Evolutionary conservation across 805 yeast genomes (phyloP), one percentile per base, ranked within the genome.

Genomic region (Wickerhamiella australiensis): DNA sequence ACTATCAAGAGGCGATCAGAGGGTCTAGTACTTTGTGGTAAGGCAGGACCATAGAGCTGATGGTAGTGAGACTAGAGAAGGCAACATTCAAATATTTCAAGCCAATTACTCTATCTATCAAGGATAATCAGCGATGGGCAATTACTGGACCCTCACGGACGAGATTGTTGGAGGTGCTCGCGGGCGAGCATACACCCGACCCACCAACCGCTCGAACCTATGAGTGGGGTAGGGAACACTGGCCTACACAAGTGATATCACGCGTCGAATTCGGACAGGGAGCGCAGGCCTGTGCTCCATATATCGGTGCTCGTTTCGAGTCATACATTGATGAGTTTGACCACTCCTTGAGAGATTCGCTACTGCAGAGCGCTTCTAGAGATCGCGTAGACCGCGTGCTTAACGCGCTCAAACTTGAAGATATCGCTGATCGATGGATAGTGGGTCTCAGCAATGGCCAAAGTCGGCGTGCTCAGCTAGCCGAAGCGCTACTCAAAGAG

Each of bases 391-490:
- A 61, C 1, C 66, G 82, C 18, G 58, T 83, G 8, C 62, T 68
- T 3, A 65, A 67, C 25, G 13, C 15, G 2, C 72, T 92, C 50
- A 69, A 75, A 45, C 67, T 90, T 52, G 64, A 62, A 5, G 79
- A 75, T 0, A 63, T 87, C 44, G 70, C 76, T 49, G 72, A 77
- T 50, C 75, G 85, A 52, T 90, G 94, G 86, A 77, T 84, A 29
- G 85, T 85, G 62, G 84, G 90, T 0, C 68, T 92, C 41, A 84
- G 95, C 63, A 92, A 92, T 63, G 98, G 98, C 0, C 98, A 92
- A 64, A 79, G 84, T 62, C 73, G 98, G 57, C 71, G 98, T 46
- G 95, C 96, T 0, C 72, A 96, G 53, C 67, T 92, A 23, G 97
- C 96, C 0, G 74, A 76, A 53, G 78, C 87, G 0, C 58, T 92